Base-by-base conservation (phyloP, 257 asterid genomes). In the Euphrasia confusa region DNA sequence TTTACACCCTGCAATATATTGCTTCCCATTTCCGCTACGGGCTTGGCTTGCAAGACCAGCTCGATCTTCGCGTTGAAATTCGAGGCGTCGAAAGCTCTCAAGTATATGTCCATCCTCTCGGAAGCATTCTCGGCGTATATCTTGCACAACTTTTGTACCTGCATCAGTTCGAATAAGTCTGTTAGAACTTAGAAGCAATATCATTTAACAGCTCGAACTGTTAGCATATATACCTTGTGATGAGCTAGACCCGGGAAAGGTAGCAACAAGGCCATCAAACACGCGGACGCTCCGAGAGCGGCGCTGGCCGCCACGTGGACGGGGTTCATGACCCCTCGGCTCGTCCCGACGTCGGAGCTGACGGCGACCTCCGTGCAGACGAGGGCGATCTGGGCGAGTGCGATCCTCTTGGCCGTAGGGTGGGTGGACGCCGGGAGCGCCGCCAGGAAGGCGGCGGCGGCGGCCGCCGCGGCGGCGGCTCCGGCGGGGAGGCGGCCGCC, bases 331-430 rank as follows among this genome's bases (percentile, higher is more conserved):
- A 60, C 18, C 10, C 66, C 10, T 24, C n/a, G 47, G 13, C 47
- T 55, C 1, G 52, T 32, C 4, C 44, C 58, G 24, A 21, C 24
- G 17, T 70, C 69, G 2, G 77, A 77, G 6, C 54, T 67, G 52
- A 71, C 35, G 55, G 63, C 77, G 30, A 58, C 67, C 61, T 69
- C 79, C 2, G 74, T 78, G 52, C 68, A 79, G 4, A 67, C 67
- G 11, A 82, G 53, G 40, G 73, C 85, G 18, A 82, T 64, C 68
- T 77, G 85, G 32, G 83, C 85, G 11, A 79, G 74, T n/a, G 80
- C 83, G 14, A 77, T 67, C 61, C 80, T 68, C 52, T 79, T 79
- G 8, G 83, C 58, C 59, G 72, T 65, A 50, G 73, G 8, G 42
- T 74, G 69, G 5, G 82, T 78, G 4, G 61, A 73, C 17, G 39